Conservation (phyloP, 345 rosid species). For the Linum usitatissimum region DNA sequence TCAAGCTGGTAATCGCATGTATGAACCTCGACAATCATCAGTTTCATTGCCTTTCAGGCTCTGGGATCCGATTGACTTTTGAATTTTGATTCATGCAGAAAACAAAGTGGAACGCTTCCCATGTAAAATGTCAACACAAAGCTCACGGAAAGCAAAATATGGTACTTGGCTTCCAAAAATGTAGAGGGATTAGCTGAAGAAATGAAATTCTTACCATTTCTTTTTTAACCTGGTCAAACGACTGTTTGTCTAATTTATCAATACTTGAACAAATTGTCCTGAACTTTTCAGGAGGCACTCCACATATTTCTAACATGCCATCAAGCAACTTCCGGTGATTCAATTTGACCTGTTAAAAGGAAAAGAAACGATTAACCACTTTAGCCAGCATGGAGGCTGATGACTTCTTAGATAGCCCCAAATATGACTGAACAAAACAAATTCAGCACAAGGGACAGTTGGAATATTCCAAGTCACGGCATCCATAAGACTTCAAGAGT, state of each 20-base stretch:
- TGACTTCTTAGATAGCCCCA: background rate
- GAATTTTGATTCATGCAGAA: too few relatives aligned
- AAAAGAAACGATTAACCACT: background rate
- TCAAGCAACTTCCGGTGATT: constrained; percentile 85
- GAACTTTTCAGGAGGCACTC: constrained; percentile 85
- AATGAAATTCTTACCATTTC: constrained; percentile 56
- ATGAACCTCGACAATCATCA: too few relatives aligned
- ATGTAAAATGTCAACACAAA: background rate
- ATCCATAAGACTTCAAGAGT: background rate
- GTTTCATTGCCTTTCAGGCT: too few relatives aligned
- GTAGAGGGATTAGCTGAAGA: background rate
- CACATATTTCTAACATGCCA: constrained; percentile 94
- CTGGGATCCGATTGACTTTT: too few relatives aligned
- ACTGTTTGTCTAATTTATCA: constrained; percentile 82
- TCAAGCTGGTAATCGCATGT: too few relatives aligned
- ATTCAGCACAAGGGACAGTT: constrained; percentile 2
- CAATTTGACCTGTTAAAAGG: constrained; percentile 49
- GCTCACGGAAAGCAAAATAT: background rate
- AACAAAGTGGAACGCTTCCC: too few relatives aligned
- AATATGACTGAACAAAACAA: background rate
- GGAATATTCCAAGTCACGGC: constrained; percentile 3
- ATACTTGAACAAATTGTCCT: constrained; percentile 89
- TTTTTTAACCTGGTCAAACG: constrained; percentile 71
- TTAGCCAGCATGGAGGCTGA: background rate
- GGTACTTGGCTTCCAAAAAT: background rate